These are phyloP conservation scores for Articulospora tetracladia DNA, from an alignment of 495 filamentous ascomycete species.

Conservation along the genomic window DNA sequence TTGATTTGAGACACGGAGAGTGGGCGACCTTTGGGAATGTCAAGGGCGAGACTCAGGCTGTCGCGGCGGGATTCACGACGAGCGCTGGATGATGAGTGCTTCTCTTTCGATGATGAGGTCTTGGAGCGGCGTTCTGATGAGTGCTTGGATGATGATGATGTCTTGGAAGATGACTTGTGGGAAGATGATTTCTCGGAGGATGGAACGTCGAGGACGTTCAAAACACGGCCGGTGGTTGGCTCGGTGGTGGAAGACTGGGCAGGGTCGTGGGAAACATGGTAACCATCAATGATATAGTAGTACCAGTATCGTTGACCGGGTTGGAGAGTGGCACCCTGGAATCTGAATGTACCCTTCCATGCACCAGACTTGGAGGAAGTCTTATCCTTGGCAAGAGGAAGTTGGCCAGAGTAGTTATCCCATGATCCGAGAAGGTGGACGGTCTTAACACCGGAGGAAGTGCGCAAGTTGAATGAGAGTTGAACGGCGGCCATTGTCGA, in stretches of 20 bases:
- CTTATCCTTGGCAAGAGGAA: slow-evolving; percentile 85
- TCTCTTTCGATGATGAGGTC: slow-evolving; percentile 23
- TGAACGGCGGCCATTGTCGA: slow-evolving; percentile 76
- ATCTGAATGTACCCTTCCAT: slow-evolving; percentile 95
- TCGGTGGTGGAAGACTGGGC: slow-evolving; percentile 85
- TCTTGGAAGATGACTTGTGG: slow-evolving; percentile 43
- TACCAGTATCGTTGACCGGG: slow-evolving; percentile 96
- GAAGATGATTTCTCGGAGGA: slow-evolving; percentile 36
- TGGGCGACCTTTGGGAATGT: slow-evolving; percentile 81
- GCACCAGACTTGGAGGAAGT: slow-evolving; percentile 71
- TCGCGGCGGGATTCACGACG: slow-evolving; percentile 35
- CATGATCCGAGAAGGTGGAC: slow-evolving; percentile 97
- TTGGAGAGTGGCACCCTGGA: slow-evolving; percentile 80
- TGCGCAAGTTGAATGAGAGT: slow-evolving; percentile 87
- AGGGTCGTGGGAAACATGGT: slow-evolving; percentile 97
- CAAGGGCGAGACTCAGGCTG: slow-evolving; percentile 34
- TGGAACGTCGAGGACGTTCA: slow-evolving; percentile 69
- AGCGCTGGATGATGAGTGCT: slow-evolving; percentile 18
- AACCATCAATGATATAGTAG: slow-evolving; percentile 99
- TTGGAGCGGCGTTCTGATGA: slow-evolving; percentile 29
- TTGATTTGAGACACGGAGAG: slow-evolving; percentile 86
- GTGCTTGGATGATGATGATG: slow-evolving; percentile 38
- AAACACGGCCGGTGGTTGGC: slow-evolving; percentile 92
- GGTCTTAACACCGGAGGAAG: slow-evolving; percentile 94
- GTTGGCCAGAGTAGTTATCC: slow-evolving; percentile 94